Base-by-base conservation (phyloP, 164 flowering plant genomes). In the Liquidambar formosana region DNA sequence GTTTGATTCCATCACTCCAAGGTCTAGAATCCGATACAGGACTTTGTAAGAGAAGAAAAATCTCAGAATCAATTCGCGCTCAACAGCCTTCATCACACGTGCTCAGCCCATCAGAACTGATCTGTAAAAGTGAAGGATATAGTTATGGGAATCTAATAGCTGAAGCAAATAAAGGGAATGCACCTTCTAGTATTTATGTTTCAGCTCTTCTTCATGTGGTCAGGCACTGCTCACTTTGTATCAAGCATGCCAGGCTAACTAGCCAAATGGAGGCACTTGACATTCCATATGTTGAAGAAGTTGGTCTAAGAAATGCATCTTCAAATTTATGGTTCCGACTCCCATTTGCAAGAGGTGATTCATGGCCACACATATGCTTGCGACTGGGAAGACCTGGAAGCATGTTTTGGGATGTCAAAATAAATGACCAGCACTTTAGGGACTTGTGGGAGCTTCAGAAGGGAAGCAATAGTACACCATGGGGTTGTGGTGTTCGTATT, bases 381-480 rank as follows among this genome's bases (percentile, higher is more conserved):
- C 83, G 93, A 63, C 95, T 93, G 77, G 99, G 99, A 52, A 83
- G 83, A 78, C 98, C 98, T 58, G 99, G 98, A 77, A 92, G 88
- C 80, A 83, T 90, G 96, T 81, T 75, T 72, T 96, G 99, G 99
- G 97, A 93, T 84, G 98, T 96, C 52, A 96, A 96, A 78, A 93
- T 96, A 61, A 87, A 77, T 78, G 99, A 96, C 70, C 92, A 88
- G 66, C 93, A 96, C 75, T 93, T 92, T 71, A 83, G 85, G 71
- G 99, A 96, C 77, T 75, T 96, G 80, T 90, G 97, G 98, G 99
- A 93, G 65, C 96, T 96, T 79, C 96, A 93, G 70, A 93, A 89
- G 73, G 98, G 91, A 67, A 81, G 80, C 78, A 76, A 63, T 28
- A 78, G 47, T 67, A 85, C 95, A 23, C 81, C 91, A 47, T 96